Conservation (phyloP, 768 basidiomycete genomes). For the Boletus rubroflammeus region DNA sequence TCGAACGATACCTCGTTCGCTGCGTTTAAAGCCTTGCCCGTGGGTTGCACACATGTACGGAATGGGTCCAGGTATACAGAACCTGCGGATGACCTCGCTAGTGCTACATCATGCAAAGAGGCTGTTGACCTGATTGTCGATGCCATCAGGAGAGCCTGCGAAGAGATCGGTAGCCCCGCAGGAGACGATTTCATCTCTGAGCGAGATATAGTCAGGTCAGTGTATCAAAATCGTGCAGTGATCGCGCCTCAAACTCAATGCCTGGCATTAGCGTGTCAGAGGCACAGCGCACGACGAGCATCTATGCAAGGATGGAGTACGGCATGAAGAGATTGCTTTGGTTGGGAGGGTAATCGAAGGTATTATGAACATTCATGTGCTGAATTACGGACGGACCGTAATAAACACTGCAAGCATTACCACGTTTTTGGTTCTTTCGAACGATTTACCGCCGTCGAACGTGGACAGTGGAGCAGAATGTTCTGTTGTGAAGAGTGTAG, state of each 20-base stretch:
- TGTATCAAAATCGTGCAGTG: not conserved
- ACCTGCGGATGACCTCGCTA: conserved; percentile 56
- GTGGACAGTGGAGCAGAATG: no score
- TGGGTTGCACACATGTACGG: conserved; percentile 54
- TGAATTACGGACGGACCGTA: conserved; percentile 11
- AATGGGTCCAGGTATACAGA: conserved; percentile 47
- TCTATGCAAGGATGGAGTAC: conserved; percentile 92
- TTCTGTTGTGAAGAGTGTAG: no score
- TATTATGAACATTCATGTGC: not conserved
- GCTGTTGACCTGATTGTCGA: conserved; percentile 74
- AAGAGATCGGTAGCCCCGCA: conserved; percentile 47
- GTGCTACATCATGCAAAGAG: conserved; percentile 69
- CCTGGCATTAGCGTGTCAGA: conserved; percentile 58
- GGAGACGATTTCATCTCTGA: conserved; percentile 51
- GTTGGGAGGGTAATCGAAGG: conserved; percentile 59
- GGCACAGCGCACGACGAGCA: conserved; percentile 78
- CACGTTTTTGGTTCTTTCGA: no score
- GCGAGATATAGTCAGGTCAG: conserved; percentile 79
- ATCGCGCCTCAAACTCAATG: not conserved
- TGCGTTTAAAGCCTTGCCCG: conserved; percentile 77
- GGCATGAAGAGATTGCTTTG: conserved; percentile 87
- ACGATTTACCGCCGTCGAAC: no score
- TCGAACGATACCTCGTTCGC: conserved; percentile 49
- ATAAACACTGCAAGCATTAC: no score
- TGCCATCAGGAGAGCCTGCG: conserved; percentile 63